Evolutionary conservation across 2,329 filamentous ascomycete genomes (phyloP).

Genomic region (Calonectria leucothoes): DNA sequence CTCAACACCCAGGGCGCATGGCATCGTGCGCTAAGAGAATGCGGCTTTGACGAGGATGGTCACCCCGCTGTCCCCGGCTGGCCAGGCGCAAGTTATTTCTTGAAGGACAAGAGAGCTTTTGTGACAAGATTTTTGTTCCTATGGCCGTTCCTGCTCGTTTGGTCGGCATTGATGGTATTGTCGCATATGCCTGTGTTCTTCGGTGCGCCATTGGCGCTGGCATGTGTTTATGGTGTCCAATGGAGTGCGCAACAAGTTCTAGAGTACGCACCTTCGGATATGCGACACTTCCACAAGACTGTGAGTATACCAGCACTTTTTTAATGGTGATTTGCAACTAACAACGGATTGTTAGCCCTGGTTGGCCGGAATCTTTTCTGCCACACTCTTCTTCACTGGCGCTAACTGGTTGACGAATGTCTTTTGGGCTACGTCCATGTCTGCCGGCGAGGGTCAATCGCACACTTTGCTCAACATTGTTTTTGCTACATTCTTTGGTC

Average conservation of each 20-base stretch:
- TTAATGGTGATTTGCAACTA: not conserved
- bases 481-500: constrained; percentile 72
- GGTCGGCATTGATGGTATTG: constrained; percentile 76
- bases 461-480: constrained; percentile 82
- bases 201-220: constrained; percentile 77
- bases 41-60: constrained; percentile 84
- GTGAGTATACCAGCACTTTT: constrained; percentile 59
- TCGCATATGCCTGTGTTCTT: constrained; percentile 80
- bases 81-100: constrained; percentile 76
- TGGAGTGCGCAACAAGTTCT: constrained; percentile 82
- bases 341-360: constrained; percentile 72
- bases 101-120: constrained; percentile 82
- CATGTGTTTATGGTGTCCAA: constrained; percentile 77
- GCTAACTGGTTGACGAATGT: constrained; percentile 81
- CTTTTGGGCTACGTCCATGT: constrained; percentile 36
- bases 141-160: constrained; percentile 84
- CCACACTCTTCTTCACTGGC: constrained; percentile 83
- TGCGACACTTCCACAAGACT: constrained; percentile 91
- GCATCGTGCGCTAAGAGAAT: constrained; percentile 84
- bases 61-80: constrained; percentile 77
- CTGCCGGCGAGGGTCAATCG: constrained; percentile 40
- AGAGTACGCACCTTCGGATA: constrained; percentile 86
- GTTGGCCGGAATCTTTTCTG: constrained; percentile 93
- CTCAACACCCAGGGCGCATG: constrained; percentile 88
- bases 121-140: constrained; percentile 90